Evolutionary conservation across 2,329 filamentous ascomycete genomes (phyloP).

Genomic region (Myriosclerotinia curreyana): DNA sequence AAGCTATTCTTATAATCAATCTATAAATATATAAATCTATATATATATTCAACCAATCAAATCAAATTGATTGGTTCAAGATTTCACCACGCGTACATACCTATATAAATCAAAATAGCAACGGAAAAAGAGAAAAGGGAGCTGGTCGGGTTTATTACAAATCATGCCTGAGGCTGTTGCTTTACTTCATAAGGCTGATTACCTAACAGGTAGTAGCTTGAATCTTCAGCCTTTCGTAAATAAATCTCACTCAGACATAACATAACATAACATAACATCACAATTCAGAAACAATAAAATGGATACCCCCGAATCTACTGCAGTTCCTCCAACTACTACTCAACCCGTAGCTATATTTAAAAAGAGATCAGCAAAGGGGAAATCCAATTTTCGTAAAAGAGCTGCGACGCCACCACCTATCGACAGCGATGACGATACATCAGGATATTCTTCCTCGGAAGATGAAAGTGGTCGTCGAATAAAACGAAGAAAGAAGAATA

Average conservation of each 20-base stretch:
- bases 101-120: constrained; percentile 11
- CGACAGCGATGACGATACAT: constrained; percentile 45
- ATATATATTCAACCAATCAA: too few relatives aligned
- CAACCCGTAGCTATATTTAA: constrained; percentile 69
- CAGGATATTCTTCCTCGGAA: constrained; percentile 68
- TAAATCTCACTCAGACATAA: background rate
- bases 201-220: background rate
- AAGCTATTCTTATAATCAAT: too few relatives aligned
- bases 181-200: constrained; percentile 12
- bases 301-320: constrained; percentile 11
- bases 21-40: too few relatives aligned
- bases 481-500: constrained; percentile 73
- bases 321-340: constrained; percentile 10
- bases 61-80: constrained; percentile 3
- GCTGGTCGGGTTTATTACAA: too few relatives aligned
- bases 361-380: constrained; percentile 74
- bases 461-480: constrained; percentile 72
- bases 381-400: constrained; percentile 76
- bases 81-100: background rate
- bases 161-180: background rate
- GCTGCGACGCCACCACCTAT: constrained; percentile 73
- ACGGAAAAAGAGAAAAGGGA: background rate
- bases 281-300: background rate
- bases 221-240: constrained; percentile 10
- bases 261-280: background rate